Conservation (phyloP, 1,284 basidiomycete species). For the Trichosporon asahii region DNA sequence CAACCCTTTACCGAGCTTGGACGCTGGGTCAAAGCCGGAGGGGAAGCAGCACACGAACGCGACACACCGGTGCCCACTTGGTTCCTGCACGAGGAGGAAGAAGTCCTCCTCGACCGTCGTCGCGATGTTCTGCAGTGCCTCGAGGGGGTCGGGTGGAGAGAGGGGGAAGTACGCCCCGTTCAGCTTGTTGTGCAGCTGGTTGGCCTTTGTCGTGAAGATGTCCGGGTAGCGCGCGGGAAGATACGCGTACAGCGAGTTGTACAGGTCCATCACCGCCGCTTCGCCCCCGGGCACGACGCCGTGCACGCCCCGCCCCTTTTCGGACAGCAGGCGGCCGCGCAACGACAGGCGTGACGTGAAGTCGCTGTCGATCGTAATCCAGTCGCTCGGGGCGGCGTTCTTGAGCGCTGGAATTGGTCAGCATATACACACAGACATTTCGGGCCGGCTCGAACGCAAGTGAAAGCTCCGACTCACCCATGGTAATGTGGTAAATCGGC, state of each 20-base stretch:
- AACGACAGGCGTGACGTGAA: slow-evolving; percentile 10
- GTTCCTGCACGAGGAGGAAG: slow-evolving; percentile 16
- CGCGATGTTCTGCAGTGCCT: slow-evolving; percentile 10
- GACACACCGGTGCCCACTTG: slow-evolving; percentile 16
- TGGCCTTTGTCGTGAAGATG: slow-evolving; percentile 8
- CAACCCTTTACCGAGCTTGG: slow-evolving; percentile 18
- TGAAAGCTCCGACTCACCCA: slow-evolving; percentile 22
- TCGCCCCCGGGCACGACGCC: slow-evolving; percentile 20
- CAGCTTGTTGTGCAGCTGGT: slow-evolving; percentile 10
- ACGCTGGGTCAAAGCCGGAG: slow-evolving; percentile 18
- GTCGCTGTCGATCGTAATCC: slow-evolving; percentile 20
- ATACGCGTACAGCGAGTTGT: slow-evolving; percentile 11
- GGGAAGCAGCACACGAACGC: slow-evolving; percentile 23
- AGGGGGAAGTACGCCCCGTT: slow-evolving; percentile 8
- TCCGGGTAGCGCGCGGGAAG: slow-evolving; percentile 17
- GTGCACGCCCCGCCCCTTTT: slow-evolving; percentile 8
- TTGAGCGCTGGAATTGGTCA: slow-evolving; percentile 12
- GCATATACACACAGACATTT: too few species aligned
- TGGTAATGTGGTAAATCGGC: slow-evolving; percentile 25
- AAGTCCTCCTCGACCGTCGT: slow-evolving; percentile 24
- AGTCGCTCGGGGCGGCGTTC: slow-evolving; percentile 15
- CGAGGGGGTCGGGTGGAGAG: neutral
- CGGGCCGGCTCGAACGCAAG: too few species aligned
- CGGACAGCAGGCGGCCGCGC: slow-evolving; percentile 9
- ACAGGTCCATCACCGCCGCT: slow-evolving; percentile 16